Evolutionary conservation across 208 protist species (phyloP).

Genomic region (Acanthamoeba castellanii): DNA sequence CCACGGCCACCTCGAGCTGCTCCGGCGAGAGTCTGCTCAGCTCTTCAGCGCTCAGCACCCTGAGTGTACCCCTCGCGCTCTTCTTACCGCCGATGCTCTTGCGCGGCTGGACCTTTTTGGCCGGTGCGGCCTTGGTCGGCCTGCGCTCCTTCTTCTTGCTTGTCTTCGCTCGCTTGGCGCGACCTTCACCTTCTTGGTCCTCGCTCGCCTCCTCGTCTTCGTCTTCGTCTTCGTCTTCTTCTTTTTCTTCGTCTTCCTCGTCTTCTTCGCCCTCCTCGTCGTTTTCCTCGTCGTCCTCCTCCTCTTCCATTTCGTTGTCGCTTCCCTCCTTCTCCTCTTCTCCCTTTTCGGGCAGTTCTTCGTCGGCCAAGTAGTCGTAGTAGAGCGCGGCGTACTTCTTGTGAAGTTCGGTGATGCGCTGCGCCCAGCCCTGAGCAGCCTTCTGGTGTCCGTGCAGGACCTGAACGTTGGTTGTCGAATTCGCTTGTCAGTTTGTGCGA

Average conservation of each 20-base stretch:
- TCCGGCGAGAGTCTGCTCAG: constrained; percentile 6
- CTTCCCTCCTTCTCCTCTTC: not conserved
- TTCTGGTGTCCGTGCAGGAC: constrained; percentile 46
- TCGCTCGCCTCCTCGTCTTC: not conserved
- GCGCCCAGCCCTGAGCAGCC: constrained; percentile 40
- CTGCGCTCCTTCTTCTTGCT: constrained; percentile 49
- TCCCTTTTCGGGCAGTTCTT: constrained; percentile 81
- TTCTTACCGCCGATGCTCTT: constrained; percentile 8
- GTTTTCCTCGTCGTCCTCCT: constrained; percentile 84
- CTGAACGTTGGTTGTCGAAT: not conserved
- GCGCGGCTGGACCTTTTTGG: constrained; percentile 17
- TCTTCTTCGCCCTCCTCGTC: constrained; percentile 92
- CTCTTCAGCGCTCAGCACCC: constrained; percentile 24
- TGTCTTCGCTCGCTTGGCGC: not conserved
- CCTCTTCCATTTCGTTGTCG: constrained; percentile 34
- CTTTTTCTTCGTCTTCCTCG: constrained; percentile 81
- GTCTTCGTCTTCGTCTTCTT: constrained; percentile 54
- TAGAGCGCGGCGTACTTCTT: constrained; percentile 90
- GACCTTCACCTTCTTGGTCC: not conserved
- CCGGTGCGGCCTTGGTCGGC: not conserved
- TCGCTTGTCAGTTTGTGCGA: not conserved
- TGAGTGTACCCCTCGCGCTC: constrained; percentile 22
- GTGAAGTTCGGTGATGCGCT: constrained; percentile 87
- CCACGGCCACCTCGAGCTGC: constrained; percentile 89
- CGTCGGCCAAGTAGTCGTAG: constrained; percentile 91